phyloP scores from a whole-genome alignment of 768 basidiomycete species.

The Kwoniella bestiolae region DNA sequence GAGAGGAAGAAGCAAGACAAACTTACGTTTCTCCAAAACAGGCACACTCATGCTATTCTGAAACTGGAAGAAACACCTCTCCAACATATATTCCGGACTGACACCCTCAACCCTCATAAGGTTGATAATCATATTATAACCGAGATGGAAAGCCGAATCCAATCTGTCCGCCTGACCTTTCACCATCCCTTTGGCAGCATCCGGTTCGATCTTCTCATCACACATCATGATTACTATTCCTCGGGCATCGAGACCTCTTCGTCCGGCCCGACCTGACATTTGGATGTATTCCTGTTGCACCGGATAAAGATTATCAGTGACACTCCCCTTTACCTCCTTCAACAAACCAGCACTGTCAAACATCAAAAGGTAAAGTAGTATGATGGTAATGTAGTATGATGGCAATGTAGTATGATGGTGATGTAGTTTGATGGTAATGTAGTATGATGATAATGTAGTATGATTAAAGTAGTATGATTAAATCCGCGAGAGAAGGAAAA shows the following conservation, averaged over 20 bases:
- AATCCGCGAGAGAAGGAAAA: no score
- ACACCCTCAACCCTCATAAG: slow-evolving; percentile 98
- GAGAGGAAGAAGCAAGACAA: neutral
- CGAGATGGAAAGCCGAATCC: slow-evolving; percentile 97
- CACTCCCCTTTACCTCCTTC: no score
- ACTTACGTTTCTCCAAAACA: slow-evolving; percentile 66
- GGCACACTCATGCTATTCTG: slow-evolving; percentile 94
- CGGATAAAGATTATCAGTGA: neutral
- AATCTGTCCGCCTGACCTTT: slow-evolving; percentile 96
- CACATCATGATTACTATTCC: slow-evolving; percentile 99
- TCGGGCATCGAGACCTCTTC: slow-evolving; percentile 95
- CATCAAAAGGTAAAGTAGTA: no score
- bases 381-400: no score
- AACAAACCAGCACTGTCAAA: no score
- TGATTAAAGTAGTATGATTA: no score
- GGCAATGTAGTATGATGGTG: no score
- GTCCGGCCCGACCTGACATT: slow-evolving; percentile 98
- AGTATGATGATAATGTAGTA: no score
- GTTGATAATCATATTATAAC: slow-evolving; percentile 99
- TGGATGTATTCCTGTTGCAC: slow-evolving; percentile 88
- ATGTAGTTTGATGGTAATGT: no score
- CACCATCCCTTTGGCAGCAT: slow-evolving; percentile 91
- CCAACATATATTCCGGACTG: slow-evolving; percentile 97
- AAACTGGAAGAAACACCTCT: slow-evolving; percentile 97
- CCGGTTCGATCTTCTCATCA: slow-evolving; percentile 94